These are phyloP conservation scores for Cytospora piceae DNA, from an alignment of 2,329 filamentous ascomycete genomes.

Conservation along the genomic window DNA sequence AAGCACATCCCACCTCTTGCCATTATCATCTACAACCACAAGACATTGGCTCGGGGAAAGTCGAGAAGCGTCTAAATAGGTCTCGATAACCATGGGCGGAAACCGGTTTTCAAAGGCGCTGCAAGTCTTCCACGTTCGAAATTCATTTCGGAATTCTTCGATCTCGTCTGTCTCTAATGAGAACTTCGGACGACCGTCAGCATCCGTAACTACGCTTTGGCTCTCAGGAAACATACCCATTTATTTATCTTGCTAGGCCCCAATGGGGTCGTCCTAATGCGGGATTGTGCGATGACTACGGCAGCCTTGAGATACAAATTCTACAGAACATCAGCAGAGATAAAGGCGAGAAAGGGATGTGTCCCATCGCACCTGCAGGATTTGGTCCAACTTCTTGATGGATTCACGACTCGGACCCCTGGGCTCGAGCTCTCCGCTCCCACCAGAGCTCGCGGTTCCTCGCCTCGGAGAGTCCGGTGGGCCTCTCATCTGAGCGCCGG, in stretches of 20 bases:
- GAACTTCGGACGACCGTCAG: constrained; percentile 63
- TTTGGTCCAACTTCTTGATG: constrained; percentile 84
- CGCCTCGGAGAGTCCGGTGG: constrained; percentile 48
- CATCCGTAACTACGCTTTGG: constrained; percentile 8
- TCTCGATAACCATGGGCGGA: constrained; percentile 85
- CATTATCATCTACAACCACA: constrained; percentile 84
- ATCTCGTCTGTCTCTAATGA: constrained; percentile 94
- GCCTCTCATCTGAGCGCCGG: constrained; percentile 43
- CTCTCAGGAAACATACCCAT: constrained; percentile 67
- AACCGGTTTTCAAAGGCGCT: constrained; percentile 78
- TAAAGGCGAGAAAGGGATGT: constrained; percentile 4
- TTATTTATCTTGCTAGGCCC: constrained; percentile 71
- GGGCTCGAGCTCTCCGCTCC: constrained; percentile 48
- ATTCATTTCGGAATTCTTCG: constrained; percentile 80
- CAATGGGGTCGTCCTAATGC: constrained; percentile 68
- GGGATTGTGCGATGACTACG: constrained; percentile 79
- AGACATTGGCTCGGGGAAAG: constrained; percentile 84
- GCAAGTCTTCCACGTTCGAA: constrained; percentile 79
- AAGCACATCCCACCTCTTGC: constrained; percentile 89
- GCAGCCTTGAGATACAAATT: constrained; percentile 92
- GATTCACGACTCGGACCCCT: constrained; percentile 65
- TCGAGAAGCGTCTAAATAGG: constrained; percentile 79
- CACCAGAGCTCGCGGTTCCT: constrained; percentile 51
- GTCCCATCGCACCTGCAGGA: constrained; percentile 71
- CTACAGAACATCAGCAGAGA: constrained; percentile 49